Conservation (phyloP, 2,329 filamentous ascomycete species). For the Dendrostoma leiphaemia region DNA sequence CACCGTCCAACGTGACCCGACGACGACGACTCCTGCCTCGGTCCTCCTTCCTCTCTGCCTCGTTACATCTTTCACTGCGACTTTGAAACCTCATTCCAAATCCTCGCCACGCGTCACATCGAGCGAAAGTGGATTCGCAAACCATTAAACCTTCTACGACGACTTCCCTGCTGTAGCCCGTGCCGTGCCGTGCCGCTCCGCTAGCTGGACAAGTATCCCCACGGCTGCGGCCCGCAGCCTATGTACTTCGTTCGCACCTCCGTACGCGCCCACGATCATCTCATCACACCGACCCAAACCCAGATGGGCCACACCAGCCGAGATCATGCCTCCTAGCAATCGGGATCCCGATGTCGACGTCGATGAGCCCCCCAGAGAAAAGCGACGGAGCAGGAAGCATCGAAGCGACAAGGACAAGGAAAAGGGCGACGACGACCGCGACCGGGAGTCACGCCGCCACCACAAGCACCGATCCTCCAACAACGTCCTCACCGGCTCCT, state of each 20-base stretch:
- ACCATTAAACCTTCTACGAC: no score
- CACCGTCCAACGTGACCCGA: background rate
- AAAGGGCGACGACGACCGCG: slow-evolving; percentile 29
- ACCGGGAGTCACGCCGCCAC: slow-evolving; percentile 37
- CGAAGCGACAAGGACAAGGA: slow-evolving; percentile 27
- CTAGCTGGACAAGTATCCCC: background rate
- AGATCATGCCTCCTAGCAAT: slow-evolving; percentile 21
- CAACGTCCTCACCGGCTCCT: slow-evolving; percentile 37
- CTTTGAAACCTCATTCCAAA: background rate
- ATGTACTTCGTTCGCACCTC: background rate
- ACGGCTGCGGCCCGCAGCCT: background rate
- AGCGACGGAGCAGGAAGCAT: slow-evolving; percentile 17
- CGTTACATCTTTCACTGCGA: no score
- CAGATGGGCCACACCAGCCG: slow-evolving; percentile 13
- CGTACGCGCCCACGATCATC: background rate
- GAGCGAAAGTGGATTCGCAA: background rate
- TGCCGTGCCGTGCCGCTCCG: no score
- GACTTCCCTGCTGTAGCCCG: no score
- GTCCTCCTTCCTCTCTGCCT: background rate
- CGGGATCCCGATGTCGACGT: slow-evolving; percentile 20
- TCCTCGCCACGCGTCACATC: background rate
- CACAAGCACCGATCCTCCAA: slow-evolving; percentile 41
- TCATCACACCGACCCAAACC: background rate
- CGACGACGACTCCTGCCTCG: background rate
- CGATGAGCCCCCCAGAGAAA: slow-evolving; percentile 21